A percentile compares a stretch with the other conserved stretches of the same genome.
phyloP scores from a whole-genome alignment of 164 flowering plant species.

The Piper longum region DNA sequence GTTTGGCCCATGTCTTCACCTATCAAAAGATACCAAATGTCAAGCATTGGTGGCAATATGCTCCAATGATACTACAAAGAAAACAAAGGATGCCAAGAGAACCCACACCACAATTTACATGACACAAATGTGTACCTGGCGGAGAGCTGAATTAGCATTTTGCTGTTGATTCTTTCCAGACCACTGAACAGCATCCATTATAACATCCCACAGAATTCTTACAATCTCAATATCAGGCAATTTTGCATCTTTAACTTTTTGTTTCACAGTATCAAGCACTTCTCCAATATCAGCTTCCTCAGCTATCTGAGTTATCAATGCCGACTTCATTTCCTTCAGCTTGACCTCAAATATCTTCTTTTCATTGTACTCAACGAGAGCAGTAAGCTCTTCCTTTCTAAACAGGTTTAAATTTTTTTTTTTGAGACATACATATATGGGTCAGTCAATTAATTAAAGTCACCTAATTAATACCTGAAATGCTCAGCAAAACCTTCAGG shows the following conservation, averaged over 20 bases:
- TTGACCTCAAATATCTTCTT: conserved; percentile 93
- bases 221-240: conserved; percentile 83
- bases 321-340: conserved; percentile 86
- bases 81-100: not conserved
- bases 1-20: conserved; percentile 91
- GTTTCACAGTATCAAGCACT: conserved; percentile 77
- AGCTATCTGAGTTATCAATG: conserved; percentile 70
- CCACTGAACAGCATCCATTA: conserved; percentile 99
- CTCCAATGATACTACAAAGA: not conserved
- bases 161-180: conserved; percentile 99
- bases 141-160: conserved; percentile 87
- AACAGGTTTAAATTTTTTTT: not conserved
- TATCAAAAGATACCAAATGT: conserved; percentile 6
- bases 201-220: conserved; percentile 79
- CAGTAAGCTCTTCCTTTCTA: conserved; percentile 68
- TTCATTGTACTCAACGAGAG: conserved; percentile 79
- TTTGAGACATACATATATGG: not conserved
- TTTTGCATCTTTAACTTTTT: conserved; percentile 81
- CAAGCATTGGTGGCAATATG: not conserved
- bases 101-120: not conserved
- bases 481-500: conserved; percentile 85
- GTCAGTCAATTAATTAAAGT: not conserved
- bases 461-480: conserved; percentile 55
- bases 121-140: conserved; percentile 38
- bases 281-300: conserved; percentile 79